phyloP scores from a whole-genome alignment of 2,329 filamentous ascomycete species.

The Botrytis squamosa region DNA sequence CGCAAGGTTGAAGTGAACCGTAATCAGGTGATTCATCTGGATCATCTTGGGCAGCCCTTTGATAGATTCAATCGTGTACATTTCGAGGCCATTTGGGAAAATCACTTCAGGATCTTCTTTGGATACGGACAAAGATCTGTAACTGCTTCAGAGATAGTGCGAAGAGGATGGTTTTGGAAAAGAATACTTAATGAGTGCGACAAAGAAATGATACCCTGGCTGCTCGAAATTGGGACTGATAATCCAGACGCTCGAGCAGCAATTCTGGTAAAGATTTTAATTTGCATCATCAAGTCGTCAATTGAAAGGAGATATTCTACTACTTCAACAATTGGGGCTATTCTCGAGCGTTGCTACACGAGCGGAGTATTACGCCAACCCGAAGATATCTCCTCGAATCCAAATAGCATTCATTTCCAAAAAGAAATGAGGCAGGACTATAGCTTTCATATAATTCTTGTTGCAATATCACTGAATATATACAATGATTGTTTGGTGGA shows the following conservation, averaged over 20 bases:
- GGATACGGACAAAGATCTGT: background rate
- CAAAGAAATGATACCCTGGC: background rate
- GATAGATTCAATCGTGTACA: background rate
- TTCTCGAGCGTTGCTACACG: background rate
- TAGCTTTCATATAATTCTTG: background rate
- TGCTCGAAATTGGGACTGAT: conserved; percentile 1
- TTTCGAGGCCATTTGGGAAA: background rate
- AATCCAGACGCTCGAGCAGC: background rate
- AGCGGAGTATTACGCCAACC: background rate
- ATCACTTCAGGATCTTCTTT: background rate
- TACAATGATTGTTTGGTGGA: conserved; percentile 1
- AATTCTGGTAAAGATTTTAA: background rate
- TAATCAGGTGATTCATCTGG: background rate
- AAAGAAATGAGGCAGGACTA: background rate
- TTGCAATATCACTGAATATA: background rate
- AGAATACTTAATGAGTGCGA: conserved; percentile 1
- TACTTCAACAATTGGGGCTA: background rate
- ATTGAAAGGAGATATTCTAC: background rate
- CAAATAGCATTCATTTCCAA: background rate
- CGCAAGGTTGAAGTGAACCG: background rate
- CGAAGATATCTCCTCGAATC: background rate
- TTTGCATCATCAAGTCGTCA: background rate
- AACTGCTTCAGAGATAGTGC: background rate
- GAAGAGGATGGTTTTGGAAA: background rate
- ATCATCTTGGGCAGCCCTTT: background rate